These are phyloP conservation scores for Ascochyta fabae DNA, from an alignment of 2,329 filamentous ascomycete species.

Conservation along the genomic window DNA sequence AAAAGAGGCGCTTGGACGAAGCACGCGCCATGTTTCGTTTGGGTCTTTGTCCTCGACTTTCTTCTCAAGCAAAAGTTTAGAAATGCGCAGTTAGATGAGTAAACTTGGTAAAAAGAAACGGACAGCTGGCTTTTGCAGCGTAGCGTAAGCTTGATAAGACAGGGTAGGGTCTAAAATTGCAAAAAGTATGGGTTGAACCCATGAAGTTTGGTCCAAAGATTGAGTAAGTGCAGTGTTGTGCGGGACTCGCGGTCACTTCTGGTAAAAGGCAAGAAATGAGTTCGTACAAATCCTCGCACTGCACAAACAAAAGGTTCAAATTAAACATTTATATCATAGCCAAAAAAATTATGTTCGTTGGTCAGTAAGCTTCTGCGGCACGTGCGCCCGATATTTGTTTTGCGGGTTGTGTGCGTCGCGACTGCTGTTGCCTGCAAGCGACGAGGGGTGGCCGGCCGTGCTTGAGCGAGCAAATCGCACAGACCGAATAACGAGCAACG, in stretches of 20 bases:
- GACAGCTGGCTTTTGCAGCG: neutral
- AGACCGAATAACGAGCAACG: neutral
- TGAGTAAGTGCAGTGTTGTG: conserved; percentile 63
- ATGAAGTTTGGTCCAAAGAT: conserved; percentile 61
- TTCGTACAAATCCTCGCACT: conserved; percentile 75
- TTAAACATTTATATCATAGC: conserved; percentile 7
- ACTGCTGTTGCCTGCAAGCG: neutral
- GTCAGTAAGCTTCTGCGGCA: neutral
- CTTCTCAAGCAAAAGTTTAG: conserved; percentile 2
- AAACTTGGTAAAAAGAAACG: conserved; percentile 6
- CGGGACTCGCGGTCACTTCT: conserved; percentile 75
- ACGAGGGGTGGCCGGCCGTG: conserved; percentile 2
- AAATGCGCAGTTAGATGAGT: neutral
- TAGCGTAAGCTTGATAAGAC: neutral
- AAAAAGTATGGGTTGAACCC: conserved; percentile 54
- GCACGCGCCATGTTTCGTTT: conserved; percentile 8
- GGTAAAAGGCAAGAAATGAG: conserved; percentile 82
- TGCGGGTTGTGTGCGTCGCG: neutral
- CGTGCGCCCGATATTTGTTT: neutral
- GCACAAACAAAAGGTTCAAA: conserved; percentile 48
- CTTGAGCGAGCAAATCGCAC: neutral
- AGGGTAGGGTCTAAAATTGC: conserved; percentile 13
- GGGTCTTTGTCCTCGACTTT: neutral
- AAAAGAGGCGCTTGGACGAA: neutral
- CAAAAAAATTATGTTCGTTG: neutral